phyloP scores from a whole-genome alignment of 805 yeast genomes.

The Candida qinlingensis region DNA sequence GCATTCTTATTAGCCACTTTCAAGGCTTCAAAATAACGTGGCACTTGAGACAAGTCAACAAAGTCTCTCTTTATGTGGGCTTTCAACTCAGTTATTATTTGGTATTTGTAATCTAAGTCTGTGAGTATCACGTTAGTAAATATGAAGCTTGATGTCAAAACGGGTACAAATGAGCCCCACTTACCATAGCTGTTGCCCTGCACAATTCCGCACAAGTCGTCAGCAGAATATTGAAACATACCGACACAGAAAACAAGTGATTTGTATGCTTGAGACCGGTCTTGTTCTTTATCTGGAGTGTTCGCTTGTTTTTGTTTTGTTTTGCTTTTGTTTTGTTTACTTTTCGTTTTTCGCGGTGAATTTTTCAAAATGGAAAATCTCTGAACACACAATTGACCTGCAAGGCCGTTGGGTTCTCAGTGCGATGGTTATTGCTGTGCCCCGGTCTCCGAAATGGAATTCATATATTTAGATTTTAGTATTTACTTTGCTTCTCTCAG shows the following conservation, averaged over 20 bases:
- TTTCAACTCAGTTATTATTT: conserved; percentile 33
- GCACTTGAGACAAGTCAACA: conserved; percentile 45
- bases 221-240: conserved; percentile 18
- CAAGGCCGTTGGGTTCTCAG: no score
- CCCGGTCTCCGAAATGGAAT: no score
- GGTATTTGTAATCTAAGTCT: conserved; percentile 18
- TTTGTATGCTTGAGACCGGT: no score
- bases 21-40: conserved; percentile 45
- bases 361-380: neutral
- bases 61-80: conserved; percentile 50
- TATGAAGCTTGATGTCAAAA: no score
- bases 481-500: neutral
- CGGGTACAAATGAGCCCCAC: conserved; percentile 1
- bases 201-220: conserved; percentile 10
- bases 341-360: neutral
- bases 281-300: no score
- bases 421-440: no score
- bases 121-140: conserved; percentile 2
- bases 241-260: neutral
- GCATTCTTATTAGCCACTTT: conserved; percentile 38
- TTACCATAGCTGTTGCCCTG: conserved; percentile 10
- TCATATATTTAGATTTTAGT: no score
- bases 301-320: neutral
- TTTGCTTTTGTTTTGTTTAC: neutral
- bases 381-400: no score